A percentile compares a stretch with the other conserved stretches of the same genome.
phyloP scores from a whole-genome alignment of 2,329 filamentous ascomycete species.

The Xylogone sp. region DNA sequence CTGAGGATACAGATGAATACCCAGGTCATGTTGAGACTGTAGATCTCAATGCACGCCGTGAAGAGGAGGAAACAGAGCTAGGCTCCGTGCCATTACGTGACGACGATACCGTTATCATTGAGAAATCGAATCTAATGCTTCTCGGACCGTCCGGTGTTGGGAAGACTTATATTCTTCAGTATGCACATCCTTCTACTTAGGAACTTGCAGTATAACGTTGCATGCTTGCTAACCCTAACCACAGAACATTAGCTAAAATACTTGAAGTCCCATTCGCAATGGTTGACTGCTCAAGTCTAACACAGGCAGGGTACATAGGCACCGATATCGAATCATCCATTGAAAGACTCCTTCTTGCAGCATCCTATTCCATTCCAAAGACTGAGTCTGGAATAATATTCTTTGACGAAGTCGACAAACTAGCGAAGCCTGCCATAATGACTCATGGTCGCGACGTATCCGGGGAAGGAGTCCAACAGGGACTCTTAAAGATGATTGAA shows the following conservation, averaged over 20 bases:
- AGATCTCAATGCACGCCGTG: slow-evolving; percentile 20
- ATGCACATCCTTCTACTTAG: slow-evolving; percentile 19
- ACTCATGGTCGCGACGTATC: slow-evolving; percentile 86
- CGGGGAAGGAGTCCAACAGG: slow-evolving; percentile 95
- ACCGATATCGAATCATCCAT: slow-evolving; percentile 97
- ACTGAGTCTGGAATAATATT: slow-evolving; percentile 93
- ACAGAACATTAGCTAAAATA: slow-evolving; percentile 73
- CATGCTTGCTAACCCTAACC: not conserved
- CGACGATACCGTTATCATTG: slow-evolving; percentile 46
- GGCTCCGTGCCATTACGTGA: slow-evolving; percentile 14
- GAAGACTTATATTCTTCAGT: slow-evolving; percentile 89
- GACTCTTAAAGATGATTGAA: slow-evolving; percentile 91
- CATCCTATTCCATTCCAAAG: slow-evolving; percentile 81
- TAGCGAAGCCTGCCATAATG: slow-evolving; percentile 76
- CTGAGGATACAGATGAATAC: slow-evolving; percentile 47
- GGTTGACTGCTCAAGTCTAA: slow-evolving; percentile 93
- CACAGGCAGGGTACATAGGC: slow-evolving; percentile 94
- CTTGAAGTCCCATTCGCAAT: slow-evolving; percentile 96
- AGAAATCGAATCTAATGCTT: slow-evolving; percentile 92
- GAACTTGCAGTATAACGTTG: no score
- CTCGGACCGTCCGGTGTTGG: slow-evolving; percentile 92
- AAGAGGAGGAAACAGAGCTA: slow-evolving; percentile 14
- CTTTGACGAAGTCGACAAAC: slow-evolving; percentile 96
- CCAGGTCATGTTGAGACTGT: slow-evolving; percentile 39
- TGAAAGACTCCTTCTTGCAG: slow-evolving; percentile 81